phyloP scores from a whole-genome alignment of 345 rosid genomes.

The Bruguiera parviflora region DNA sequence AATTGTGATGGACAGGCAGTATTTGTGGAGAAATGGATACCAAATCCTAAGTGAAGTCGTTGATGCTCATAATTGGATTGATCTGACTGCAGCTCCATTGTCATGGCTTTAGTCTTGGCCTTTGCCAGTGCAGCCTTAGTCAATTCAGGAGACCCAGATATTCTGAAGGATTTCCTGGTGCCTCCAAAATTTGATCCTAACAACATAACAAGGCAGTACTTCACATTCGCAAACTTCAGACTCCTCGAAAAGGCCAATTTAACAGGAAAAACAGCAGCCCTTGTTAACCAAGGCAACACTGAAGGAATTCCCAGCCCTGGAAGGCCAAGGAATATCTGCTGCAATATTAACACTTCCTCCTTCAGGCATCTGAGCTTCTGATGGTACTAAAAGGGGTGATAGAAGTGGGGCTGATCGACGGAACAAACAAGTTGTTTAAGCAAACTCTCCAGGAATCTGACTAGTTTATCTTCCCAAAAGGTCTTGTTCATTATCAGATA shows the following conservation, averaged over 20 bases:
- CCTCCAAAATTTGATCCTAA: constrained; percentile 20
- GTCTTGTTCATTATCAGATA: constrained; percentile 29
- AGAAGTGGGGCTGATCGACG: constrained; percentile 15
- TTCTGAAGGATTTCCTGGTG: constrained; percentile 20
- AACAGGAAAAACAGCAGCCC: constrained; percentile 8
- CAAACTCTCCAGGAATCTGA: constrained; percentile 23
- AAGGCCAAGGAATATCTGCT: constrained; percentile 27
- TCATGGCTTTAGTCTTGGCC: not conserved
- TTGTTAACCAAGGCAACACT: constrained; percentile 10
- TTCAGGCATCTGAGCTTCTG: constrained; percentile 22
- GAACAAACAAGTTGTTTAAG: constrained; percentile 17
- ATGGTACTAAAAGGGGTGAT: constrained; percentile 9
- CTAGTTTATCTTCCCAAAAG: constrained; percentile 32
- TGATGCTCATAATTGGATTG: too few species aligned
- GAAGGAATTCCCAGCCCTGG: constrained; percentile 21
- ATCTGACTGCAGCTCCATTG: not conserved
- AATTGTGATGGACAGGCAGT: too few species aligned
- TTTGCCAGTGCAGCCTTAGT: not conserved
- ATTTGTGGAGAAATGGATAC: too few species aligned
- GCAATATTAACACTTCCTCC: constrained; percentile 19
- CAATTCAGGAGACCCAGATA: constrained; percentile 18
- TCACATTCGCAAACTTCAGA: constrained; percentile 21
- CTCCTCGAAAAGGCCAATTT: constrained; percentile 1
- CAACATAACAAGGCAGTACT: constrained; percentile 18
- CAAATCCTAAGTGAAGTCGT: too few species aligned